Evolutionary conservation across 768 basidiomycete genomes (phyloP).

Genomic region (Russula griseocarnosa): DNA sequence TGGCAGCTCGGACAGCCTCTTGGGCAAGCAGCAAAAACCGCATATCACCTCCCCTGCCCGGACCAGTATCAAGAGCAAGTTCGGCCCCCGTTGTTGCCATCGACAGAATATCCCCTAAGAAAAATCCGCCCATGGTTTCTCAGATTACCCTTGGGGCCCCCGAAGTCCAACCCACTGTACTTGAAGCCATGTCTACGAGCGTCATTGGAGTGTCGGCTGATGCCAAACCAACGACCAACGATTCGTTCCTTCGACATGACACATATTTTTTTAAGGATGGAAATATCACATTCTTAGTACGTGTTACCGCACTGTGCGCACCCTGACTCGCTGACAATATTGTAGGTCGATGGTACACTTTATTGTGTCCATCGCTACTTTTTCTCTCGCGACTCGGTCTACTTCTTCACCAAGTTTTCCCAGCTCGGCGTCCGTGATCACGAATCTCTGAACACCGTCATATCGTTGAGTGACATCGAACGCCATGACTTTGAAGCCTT

Average conservation of each 20-base stretch:
- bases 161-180: neutral
- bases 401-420: constrained; percentile 20
- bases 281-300: constrained; percentile 24
- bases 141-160: neutral
- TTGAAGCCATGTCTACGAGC: neutral
- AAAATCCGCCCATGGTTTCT: neutral
- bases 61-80: constrained; percentile 1
- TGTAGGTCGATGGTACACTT: constrained; percentile 21
- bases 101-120: constrained; percentile 4
- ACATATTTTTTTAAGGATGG: constrained; percentile 24
- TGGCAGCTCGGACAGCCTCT: constrained; percentile 6
- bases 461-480: constrained; percentile 15
- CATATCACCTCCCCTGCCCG: neutral
- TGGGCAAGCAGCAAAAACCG: neutral
- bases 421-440: constrained; percentile 12
- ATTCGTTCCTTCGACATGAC: constrained; percentile 10
- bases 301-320: neutral
- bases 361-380: constrained; percentile 27
- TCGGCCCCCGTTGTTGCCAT: constrained; percentile 3
- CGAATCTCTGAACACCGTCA: constrained; percentile 6
- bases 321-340: neutral
- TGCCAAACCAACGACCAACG: neutral
- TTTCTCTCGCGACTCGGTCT: constrained; percentile 24
- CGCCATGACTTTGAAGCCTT: constrained; percentile 23
- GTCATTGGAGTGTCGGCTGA: neutral